Evolutionary conservation across 768 basidiomycete genomes (phyloP).

Genomic region (Boletus rubroflammeus): DNA sequence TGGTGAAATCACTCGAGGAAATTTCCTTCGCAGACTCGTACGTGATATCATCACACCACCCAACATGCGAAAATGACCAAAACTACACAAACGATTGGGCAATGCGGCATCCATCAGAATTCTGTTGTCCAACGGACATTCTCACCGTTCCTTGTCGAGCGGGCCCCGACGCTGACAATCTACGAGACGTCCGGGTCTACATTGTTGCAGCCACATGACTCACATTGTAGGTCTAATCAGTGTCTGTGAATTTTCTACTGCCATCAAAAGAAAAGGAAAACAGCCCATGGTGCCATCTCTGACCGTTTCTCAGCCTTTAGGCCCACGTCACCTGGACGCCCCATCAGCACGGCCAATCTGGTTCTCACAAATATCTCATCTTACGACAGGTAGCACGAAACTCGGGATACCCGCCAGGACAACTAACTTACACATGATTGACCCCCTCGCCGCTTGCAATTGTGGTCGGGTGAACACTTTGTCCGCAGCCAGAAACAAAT

Average conservation of each 20-base stretch:
- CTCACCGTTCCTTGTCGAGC: background rate
- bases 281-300: background rate
- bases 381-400: constrained; percentile 5
- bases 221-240: too few relatives aligned
- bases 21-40: background rate
- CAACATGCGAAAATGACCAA: background rate
- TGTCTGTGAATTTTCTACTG: background rate
- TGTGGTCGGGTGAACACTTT: background rate
- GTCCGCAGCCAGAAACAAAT: background rate
- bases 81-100: background rate
- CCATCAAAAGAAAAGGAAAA: background rate
- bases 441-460: background rate
- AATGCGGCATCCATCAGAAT: background rate
- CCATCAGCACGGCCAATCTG: background rate
- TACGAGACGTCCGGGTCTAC: background rate
- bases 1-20: background rate
- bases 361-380: background rate
- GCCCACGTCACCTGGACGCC: background rate
- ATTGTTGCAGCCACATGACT: too few relatives aligned
- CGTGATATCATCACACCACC: background rate
- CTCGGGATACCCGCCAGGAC: background rate
- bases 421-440: background rate
- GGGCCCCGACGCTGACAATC: background rate
- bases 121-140: background rate
- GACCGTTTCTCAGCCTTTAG: background rate